Percentiles rank a stretch among this genome's conserved stretches.
Evolutionary conservation across 108 stramenopile species (phyloP).

Genomic region (Nannochloropsis gaditana): DNA sequence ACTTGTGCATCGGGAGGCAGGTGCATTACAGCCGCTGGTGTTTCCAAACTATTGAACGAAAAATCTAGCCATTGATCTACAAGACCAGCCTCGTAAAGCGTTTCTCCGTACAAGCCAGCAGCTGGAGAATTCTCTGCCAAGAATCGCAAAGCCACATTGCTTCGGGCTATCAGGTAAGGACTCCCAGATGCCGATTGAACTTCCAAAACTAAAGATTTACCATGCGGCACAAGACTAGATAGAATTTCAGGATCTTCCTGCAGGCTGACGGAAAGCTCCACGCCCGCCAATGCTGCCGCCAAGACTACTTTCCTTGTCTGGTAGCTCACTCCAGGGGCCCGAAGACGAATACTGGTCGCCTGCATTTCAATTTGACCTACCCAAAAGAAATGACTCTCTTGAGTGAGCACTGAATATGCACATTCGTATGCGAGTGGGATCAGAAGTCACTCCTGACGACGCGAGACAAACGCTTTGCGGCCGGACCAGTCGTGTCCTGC

Average conservation of each 20-base stretch:
- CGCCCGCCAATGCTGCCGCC: neutral
- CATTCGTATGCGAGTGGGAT: too few species aligned
- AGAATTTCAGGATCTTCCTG: constrained; percentile 15
- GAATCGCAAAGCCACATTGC: constrained; percentile 37
- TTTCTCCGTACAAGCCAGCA: constrained; percentile 39
- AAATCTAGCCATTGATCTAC: constrained; percentile 59
- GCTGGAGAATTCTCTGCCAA: constrained; percentile 24
- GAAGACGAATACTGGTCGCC: neutral
- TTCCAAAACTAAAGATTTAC: neutral
- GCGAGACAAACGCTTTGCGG: too few species aligned
- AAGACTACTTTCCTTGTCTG: neutral
- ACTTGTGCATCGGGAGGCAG: constrained; percentile 36
- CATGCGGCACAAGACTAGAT: neutral
- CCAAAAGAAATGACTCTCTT: too few species aligned
- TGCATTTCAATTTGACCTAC: neutral
- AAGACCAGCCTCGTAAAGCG: constrained; percentile 25
- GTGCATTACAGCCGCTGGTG: constrained; percentile 33
- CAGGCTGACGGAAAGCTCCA: neutral
- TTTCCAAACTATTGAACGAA: constrained; percentile 44
- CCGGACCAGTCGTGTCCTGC: too few species aligned
- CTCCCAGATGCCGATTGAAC: neutral
- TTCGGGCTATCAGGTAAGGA: constrained; percentile 24
- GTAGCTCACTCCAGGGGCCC: neutral
- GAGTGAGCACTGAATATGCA: too few species aligned
- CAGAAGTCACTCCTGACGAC: too few species aligned